Conservation (phyloP, 78 protist species). For the Dictyostelium discoideum region DNA sequence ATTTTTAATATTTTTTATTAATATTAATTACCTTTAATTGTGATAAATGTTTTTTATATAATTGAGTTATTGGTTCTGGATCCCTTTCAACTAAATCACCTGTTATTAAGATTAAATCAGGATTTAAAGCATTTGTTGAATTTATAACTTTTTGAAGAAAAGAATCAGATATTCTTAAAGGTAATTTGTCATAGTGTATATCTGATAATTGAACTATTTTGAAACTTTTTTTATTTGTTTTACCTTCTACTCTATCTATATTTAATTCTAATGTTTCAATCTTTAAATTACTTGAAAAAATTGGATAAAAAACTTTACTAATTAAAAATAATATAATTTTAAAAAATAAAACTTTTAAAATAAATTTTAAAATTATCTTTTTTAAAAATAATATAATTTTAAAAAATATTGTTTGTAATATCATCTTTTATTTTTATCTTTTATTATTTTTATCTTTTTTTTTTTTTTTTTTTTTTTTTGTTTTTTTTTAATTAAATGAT, state of each 20-base stretch:
- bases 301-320: not conserved
- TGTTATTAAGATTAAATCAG: conserved; percentile 61
- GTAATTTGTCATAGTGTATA: conserved; percentile 58
- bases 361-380: not conserved
- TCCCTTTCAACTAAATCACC: conserved; percentile 47
- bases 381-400: no score
- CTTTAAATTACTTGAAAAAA: not conserved
- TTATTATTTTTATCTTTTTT: no score
- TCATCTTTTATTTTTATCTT: no score
- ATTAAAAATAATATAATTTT: not conserved
- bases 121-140: not conserved
- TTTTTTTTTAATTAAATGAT: no score
- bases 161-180: conserved; percentile 39
- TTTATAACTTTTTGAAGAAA: conserved; percentile 10
- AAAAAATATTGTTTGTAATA: no score
- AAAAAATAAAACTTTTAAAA: not conserved
- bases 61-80: conserved; percentile 45
- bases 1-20: not conserved
- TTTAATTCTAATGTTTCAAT: not conserved
- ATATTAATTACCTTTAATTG: conserved; percentile 10
- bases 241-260: not conserved
- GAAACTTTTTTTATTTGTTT: not conserved
- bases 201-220: conserved; percentile 54
- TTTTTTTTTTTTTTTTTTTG: no score
- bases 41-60: conserved; percentile 34